phyloP scores from a whole-genome alignment of 306 rosid genomes.

The Fagus sylvatica region DNA sequence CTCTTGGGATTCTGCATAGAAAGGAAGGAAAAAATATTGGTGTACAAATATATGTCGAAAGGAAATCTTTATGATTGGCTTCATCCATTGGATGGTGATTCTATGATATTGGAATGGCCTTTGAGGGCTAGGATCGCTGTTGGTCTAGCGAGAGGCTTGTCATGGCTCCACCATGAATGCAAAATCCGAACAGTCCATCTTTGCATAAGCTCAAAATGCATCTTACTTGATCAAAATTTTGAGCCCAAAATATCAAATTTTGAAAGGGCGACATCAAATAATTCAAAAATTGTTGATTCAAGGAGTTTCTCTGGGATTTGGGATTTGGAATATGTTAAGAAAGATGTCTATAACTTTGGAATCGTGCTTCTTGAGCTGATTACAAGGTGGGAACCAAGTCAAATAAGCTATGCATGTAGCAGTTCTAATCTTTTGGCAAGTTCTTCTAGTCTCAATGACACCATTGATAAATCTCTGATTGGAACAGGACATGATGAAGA shows the following conservation, averaged over 20 bases:
- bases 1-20: slow-evolving; percentile 20
- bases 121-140: slow-evolving; percentile 23
- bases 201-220: slow-evolving; percentile 18
- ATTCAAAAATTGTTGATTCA: neutral
- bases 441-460: slow-evolving; percentile 9
- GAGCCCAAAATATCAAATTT: slow-evolving; percentile 46
- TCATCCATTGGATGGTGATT: slow-evolving; percentile 12
- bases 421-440: neutral
- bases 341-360: slow-evolving; percentile 44
- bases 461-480: slow-evolving; percentile 12
- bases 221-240: slow-evolving; percentile 34
- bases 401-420: neutral
- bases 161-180: slow-evolving; percentile 37
- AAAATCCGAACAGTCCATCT: slow-evolving; percentile 20
- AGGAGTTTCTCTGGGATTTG: neutral
- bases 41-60: slow-evolving; percentile 4
- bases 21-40: slow-evolving; percentile 16
- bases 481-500: slow-evolving; percentile 31
- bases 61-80: slow-evolving; percentile 46
- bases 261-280: slow-evolving; percentile 25
- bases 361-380: slow-evolving; percentile 36
- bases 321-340: slow-evolving; percentile 22
- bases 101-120: slow-evolving; percentile 12
- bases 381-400: slow-evolving; percentile 16
- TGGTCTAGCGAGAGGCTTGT: slow-evolving; percentile 39